Evolutionary conservation across 2,329 filamentous ascomycete genomes (phyloP), one percentile per base, ranked within the genome.

Genomic region (Arthrobotrys sinensis): DNA sequence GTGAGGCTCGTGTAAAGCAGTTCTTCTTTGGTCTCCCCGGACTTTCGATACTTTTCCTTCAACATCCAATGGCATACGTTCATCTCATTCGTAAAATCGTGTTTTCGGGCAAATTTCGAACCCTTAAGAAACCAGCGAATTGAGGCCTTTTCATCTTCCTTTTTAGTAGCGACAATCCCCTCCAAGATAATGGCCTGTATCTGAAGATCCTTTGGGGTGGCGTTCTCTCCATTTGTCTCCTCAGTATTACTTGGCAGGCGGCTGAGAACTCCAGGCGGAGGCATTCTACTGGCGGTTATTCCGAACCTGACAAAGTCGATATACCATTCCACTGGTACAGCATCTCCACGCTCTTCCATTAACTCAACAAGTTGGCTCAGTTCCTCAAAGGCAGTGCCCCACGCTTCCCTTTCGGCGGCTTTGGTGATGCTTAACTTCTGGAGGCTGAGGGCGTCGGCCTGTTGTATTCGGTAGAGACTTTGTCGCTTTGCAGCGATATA

Each of bases 301-400:
- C 40, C 14, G 5, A 69, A 46, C 21, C 48, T 46, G 4, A 55
- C 24, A 7, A 68, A 10, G 21, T 68, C 65, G 7, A 69, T 28
- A 38, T 69, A 57, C 65, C 50, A 69, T 60, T 69, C 24, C 6
- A 14, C 6, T 1, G 65, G 65, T 12, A 48, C 40, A 1, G 0
- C 10, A 6, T 48, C 14, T 2, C 24, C 24, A 7, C 11, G 28
- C 3, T 21, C 14, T 48, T 69, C 65, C 3, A 28, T 8, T 1
- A 24, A 45, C 0, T 14, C 3, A 4, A 60, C 38, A 6, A 60
- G 43, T n/a, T 48, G 7, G 14, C 24, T 11, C n/a, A 45, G 16
- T 3, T 38, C 5, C 1, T n/a, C 24, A 3, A 48, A 19, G n/a
- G 65, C 65, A 4, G 11, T 11, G 36, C 8, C 11, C 50, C 65